Percentiles rank a stretch among this genome's conserved stretches.
Evolutionary conservation across 495 filamentous ascomycete species (phyloP).

Genomic region (Penicillium tannophilum): DNA sequence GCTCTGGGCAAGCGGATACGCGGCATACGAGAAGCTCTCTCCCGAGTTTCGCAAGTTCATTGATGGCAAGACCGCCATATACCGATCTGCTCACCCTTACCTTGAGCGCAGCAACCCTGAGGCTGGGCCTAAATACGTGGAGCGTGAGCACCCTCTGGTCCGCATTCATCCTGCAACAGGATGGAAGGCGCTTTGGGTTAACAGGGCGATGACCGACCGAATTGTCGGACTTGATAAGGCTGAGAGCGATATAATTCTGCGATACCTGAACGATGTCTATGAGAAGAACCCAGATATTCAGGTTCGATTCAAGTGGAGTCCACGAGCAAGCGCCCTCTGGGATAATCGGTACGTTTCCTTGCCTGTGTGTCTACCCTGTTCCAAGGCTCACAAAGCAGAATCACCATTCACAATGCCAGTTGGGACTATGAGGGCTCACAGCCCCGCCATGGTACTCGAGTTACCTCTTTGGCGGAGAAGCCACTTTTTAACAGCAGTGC

Average conservation of each 20-base stretch:
- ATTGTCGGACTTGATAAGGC: constrained; percentile 67
- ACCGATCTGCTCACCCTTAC: constrained; percentile 66
- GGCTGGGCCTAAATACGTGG: constrained; percentile 63
- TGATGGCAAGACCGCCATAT: constrained; percentile 67
- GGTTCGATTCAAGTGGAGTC: constrained; percentile 66
- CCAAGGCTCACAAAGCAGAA: constrained; percentile 36
- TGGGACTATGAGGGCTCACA: constrained; percentile 68
- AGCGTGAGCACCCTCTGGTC: constrained; percentile 68
- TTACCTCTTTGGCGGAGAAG: constrained; percentile 68
- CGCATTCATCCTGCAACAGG: constrained; percentile 71
- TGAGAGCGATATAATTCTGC: constrained; percentile 68
- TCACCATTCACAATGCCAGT: constrained; percentile 68
- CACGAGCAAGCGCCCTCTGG: constrained; percentile 62
- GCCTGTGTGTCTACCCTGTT: too few relatives aligned
- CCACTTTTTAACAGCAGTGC: constrained; percentile 63
- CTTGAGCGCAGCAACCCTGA: constrained; percentile 63
- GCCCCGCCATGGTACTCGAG: constrained; percentile 63
- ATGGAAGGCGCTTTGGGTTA: constrained; percentile 72
- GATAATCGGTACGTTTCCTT: constrained; percentile 57
- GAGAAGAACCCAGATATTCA: constrained; percentile 70
- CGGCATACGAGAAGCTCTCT: constrained; percentile 72
- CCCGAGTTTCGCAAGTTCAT: constrained; percentile 70
- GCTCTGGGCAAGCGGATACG: constrained; percentile 70
- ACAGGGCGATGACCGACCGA: constrained; percentile 63
- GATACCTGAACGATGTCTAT: constrained; percentile 65